Evolutionary conservation across 2,329 filamentous ascomycete species (phyloP), one percentile per base, ranked within the genome.

Genomic region (Epichloe elymi): DNA sequence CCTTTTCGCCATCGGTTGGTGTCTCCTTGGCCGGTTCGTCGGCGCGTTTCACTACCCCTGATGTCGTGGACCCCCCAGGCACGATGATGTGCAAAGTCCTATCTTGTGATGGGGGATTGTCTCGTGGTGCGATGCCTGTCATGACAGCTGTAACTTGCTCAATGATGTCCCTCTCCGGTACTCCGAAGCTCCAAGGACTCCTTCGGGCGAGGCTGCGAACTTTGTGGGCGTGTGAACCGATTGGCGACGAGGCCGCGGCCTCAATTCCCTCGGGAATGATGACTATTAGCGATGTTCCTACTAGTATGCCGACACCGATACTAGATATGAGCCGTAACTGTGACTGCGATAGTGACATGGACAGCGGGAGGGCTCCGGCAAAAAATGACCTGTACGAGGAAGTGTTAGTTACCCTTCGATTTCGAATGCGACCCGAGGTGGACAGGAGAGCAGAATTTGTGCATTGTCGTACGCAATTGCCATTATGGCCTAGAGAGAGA

Each of bases 241-340:
- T 64, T 2, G 69, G 67, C 3, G 76, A 70, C 14, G 75, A 82
- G 59, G 93, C 88, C 52, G 96, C 77, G 3, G 93, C 91, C 64
- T 96, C 90, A 53, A 97, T 84, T 38, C 93, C 93, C 67, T 98
- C 93, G 1, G 93, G 93, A 61, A 98, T 95, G 63, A 98, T 97
- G 35, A 98, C 89, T 57, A 97, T 91, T 57, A 98, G 77, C 1
- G 91, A 91, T 30, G 93, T 97, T 37, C 93, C 93, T 15, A 98
- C 90, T 8, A 98, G 74, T 48, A 98, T 86, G 43, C 93, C 93
- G 67, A 95, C 88, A 49, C 93, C 93, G 64, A 97, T 80, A 52
- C 89, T 90, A 20, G 91, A 94, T 64, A 97, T 86, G 47, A 95
- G 73, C 63, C 91, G 85, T 52, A 97, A 73, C 67, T 95, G 88